Percentiles rank a stretch among this genome's conserved stretches.
These are phyloP conservation scores for Candida tetrigidarum DNA, from an alignment of 1,139 yeast genomes.

Conservation along the genomic window DNA sequence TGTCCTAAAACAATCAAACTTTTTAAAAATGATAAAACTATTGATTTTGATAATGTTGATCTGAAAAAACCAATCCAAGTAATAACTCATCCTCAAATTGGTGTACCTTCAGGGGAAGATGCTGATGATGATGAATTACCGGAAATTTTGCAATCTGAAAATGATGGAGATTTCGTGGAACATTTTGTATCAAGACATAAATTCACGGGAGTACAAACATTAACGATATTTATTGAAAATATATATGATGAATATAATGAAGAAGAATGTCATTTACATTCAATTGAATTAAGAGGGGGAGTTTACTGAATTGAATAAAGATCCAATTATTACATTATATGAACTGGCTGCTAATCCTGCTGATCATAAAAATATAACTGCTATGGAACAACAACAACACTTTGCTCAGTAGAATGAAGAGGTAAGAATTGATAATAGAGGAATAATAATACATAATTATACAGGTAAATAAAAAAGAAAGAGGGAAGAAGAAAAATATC, in stretches of 20 bases:
- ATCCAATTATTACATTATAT: constrained; percentile 76
- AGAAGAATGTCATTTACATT: constrained; percentile 59
- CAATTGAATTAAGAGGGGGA: constrained; percentile 87
- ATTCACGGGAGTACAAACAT: constrained; percentile 70
- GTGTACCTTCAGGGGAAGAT: too few species aligned
- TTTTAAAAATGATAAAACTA: constrained; percentile 67
- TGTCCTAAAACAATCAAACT: constrained; percentile 75
- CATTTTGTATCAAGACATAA: constrained; percentile 77
- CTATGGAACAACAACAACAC: constrained; percentile 13
- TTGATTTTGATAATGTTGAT: constrained; percentile 72
- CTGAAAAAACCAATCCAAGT: constrained; percentile 54
- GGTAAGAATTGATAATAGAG: neutral
- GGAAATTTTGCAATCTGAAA: constrained; percentile 34
- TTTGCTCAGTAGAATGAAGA: neutral
- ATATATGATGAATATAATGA: constrained; percentile 68
- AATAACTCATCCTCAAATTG: constrained; percentile 68
- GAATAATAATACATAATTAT: neutral
- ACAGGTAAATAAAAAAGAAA: neutral
- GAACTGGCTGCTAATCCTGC: constrained; percentile 94
- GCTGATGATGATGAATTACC: constrained; percentile 38
- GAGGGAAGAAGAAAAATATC: constrained; percentile 3
- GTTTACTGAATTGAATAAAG: constrained; percentile 60
- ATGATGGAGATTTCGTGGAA: constrained; percentile 64
- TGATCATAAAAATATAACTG: constrained; percentile 64
- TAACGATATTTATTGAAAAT: constrained; percentile 69